Evolutionary conservation across 2,329 filamentous ascomycete genomes (phyloP).

Genomic region (Zymoseptoria tritici): DNA sequence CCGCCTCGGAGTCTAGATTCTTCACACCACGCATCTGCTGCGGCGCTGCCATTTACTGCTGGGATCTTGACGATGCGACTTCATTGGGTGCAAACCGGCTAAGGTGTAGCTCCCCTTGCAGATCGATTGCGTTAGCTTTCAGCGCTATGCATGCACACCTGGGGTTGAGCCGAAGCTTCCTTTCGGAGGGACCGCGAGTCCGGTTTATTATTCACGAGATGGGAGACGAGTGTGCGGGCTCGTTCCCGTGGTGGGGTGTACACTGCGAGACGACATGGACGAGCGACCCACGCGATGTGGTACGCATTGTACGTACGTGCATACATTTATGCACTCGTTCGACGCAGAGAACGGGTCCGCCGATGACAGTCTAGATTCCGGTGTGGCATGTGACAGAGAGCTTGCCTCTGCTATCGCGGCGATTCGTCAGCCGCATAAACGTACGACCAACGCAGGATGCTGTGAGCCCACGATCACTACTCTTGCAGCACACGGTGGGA

Average conservation of each 20-base stretch:
- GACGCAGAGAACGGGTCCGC: conserved; percentile 10
- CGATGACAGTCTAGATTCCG: conserved; percentile 3
- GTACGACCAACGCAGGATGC: background rate
- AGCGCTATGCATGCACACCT: conserved; percentile 13
- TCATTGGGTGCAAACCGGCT: background rate
- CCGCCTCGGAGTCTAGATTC: background rate
- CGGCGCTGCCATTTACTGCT: background rate
- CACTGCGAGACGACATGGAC: conserved; percentile 9
- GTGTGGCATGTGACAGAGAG: conserved; percentile 10
- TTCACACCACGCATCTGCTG: background rate
- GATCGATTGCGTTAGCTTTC: background rate
- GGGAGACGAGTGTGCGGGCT: conserved; percentile 1
- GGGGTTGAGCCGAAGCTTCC: conserved; percentile 17
- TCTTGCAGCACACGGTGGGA: background rate
- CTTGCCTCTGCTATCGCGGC: background rate
- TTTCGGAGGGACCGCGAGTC: conserved; percentile 4
- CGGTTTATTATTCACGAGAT: conserved; percentile 4
- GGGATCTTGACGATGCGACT: background rate
- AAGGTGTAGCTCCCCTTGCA: background rate
- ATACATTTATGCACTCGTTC: conserved; percentile 13
- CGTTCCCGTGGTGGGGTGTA: conserved; percentile 10
- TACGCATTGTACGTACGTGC: conserved; percentile 4
- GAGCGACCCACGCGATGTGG: conserved; percentile 1
- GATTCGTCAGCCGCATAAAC: background rate
- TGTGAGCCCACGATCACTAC: background rate